phyloP scores from a whole-genome alignment of 306 rosid genomes.

The Carpinus viminea region DNA sequence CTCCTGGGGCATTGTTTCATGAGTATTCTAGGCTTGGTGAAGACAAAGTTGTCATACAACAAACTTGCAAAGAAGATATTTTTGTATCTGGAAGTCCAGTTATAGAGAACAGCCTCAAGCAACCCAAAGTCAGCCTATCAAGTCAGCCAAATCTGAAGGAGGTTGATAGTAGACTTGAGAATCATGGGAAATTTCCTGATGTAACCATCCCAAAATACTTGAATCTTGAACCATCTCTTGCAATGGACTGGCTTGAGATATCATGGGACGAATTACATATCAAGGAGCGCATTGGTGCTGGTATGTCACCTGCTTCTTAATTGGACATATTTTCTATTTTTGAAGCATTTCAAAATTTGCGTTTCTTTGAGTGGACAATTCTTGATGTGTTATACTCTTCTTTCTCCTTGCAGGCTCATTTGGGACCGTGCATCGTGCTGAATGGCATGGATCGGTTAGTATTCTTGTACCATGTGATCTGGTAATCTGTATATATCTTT shows the following conservation, averaged over 20 bases:
- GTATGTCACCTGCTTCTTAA: slow-evolving; percentile 44
- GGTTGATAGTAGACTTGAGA: slow-evolving; percentile 42
- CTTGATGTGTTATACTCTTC: slow-evolving; percentile 18
- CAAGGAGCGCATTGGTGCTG: slow-evolving; percentile 95
- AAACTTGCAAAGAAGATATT: slow-evolving; percentile 38
- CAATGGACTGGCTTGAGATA: slow-evolving; percentile 99
- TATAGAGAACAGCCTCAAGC: slow-evolving; percentile 38
- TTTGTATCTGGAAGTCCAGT: slow-evolving; percentile 45
- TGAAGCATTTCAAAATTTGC: neutral
- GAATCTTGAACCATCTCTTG: slow-evolving; percentile 89
- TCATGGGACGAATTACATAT: slow-evolving; percentile 88
- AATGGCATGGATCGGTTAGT: slow-evolving; percentile 99
- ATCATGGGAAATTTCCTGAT: slow-evolving; percentile 39
- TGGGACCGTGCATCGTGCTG: slow-evolving; percentile 97
- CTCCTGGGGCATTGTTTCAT: slow-evolving; percentile 32
- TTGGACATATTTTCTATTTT: neutral
- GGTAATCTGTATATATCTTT: neutral
- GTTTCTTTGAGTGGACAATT: slow-evolving; percentile 8
- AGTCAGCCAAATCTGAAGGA: slow-evolving; percentile 44
- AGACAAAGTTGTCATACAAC: slow-evolving; percentile 39
- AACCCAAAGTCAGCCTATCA: slow-evolving; percentile 37
- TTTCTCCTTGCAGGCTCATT: slow-evolving; percentile 69
- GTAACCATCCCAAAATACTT: slow-evolving; percentile 59
- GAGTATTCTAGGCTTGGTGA: slow-evolving; percentile 36
- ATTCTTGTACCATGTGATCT: neutral